Evolutionary conservation across 2,329 filamentous ascomycete genomes (phyloP), one percentile per base, ranked within the genome.

Genomic region (Westerdykella ornata): DNA sequence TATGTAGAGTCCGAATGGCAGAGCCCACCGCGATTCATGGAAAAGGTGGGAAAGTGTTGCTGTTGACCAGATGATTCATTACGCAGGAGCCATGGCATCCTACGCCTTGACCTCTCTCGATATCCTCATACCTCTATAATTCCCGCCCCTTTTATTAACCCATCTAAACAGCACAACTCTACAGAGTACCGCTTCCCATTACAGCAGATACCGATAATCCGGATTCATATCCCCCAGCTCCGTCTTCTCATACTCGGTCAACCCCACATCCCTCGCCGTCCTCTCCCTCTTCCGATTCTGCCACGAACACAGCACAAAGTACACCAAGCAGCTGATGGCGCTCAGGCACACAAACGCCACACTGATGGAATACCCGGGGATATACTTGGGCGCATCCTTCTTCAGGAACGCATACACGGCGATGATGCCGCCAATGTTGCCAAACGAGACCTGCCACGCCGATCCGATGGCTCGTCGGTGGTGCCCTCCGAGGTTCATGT

Each of bases 321-420:
- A 90, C 0, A 73, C 41, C 13, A 70, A 60, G 52, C 80, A 84
- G 9, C 77, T 72, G 3, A 82, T 51, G 13, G 77, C 79, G 39
- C 81, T 83, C 20, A 95, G 60, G 38, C 78, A 75, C 7, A 82
- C 76, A 56, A 94, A 94, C 0, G 74, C 79, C 4, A 94, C 73
- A 57, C 80, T 84, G 48, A 95, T 88, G 40, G 75, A 76, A 66
- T 92, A 94, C 0, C 88, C 89, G 1, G 75, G 80, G 5, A 70
- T 76, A 64, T 83, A 94, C 16, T 65, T 56, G 1, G 85, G 86
- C 2, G 77, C 76, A 59, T 95, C 87, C 39, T 66, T 67, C 5
- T 59, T 54, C 38, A 72, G 47, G 57, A 77, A 76, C 1, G 69
- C 63, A 41, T 68, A 77, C 1, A 73, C 70, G 1, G 73, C 72